These are phyloP conservation scores for Tolypocladium ophioglossoides DNA, from an alignment of 2,329 filamentous ascomycete species.

Conservation along the genomic window DNA sequence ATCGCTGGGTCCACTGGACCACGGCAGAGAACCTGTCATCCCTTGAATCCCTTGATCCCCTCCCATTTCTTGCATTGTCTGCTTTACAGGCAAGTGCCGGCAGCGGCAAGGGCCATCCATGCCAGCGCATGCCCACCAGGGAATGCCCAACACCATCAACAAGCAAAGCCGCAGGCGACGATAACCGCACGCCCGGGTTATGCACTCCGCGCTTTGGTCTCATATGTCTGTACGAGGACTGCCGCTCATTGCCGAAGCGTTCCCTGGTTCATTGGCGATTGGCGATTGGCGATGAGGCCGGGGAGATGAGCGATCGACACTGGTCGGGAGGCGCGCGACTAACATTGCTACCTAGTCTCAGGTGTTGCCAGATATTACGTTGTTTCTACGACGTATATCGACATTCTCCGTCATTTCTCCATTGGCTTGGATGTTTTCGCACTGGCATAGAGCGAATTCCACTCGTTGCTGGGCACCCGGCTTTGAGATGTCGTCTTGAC, in stretches of 20 bases:
- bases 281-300: no score
- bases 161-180: neutral
- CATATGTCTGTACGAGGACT: neutral
- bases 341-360: conserved; percentile 1
- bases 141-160: no score
- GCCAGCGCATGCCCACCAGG: neutral
- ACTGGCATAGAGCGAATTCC: conserved; percentile 40
- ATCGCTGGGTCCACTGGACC: neutral
- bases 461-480: conserved; percentile 47
- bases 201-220: no score
- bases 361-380: conserved; percentile 24
- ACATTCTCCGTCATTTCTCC: conserved; percentile 34
- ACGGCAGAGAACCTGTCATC: neutral
- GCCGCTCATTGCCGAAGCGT: neutral
- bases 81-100: neutral
- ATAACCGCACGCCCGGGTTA: no score
- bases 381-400: conserved; percentile 29
- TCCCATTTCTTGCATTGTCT: neutral
- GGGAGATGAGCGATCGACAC: neutral
- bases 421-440: conserved; percentile 44
- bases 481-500: conserved; percentile 45
- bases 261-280: neutral
- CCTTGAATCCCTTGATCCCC: neutral
- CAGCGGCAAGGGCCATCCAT: neutral
- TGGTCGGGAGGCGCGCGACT: neutral